Evolutionary conservation across 345 rosid species (phyloP), one percentile per base, ranked within the genome.

Genomic region (Syzygium aqueum): DNA sequence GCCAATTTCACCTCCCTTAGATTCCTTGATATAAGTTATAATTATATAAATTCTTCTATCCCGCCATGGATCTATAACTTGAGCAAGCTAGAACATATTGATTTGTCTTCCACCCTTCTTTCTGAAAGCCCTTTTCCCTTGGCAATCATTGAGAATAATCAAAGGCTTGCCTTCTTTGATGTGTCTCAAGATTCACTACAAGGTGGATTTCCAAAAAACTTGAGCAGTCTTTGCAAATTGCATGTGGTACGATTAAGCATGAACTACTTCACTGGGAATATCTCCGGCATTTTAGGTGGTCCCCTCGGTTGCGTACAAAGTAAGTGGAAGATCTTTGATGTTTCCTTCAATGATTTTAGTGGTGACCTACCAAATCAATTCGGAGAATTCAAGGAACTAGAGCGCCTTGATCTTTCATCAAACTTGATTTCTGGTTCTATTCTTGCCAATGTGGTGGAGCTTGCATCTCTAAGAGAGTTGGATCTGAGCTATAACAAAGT

Each of bases 131-230:
- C 15, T 23, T 59, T 85, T 57, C 86, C 86, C 77, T 12, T 0
- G 1, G 8, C 46, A 51, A 57, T 85, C 28, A 85, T 85, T 11
- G 21, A 85, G 27, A 56, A 85, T 9, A 85, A 85, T 67, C 27
- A 85, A 37, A 49, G 27, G 51, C 73, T 53, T 51, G 50, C 30
- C 21, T 53, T 85, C 9, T 53, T 85, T 37, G 51, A 85, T 9
- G 0, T 57, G 51, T 56, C 15, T 40, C 0, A 2, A 3, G 46
- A 85, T 43, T 33, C 2, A 0, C 3, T 59, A 3, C n/a, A 2
- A 25, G 53, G 86, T 11, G 77, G 59, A 4, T 33, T 85, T 14
- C 73, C 73, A 13, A 28, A 40, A 50, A 56, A 85, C 43, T 7
- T 40, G 6, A 85, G 86, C 86, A 85, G 27, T 51, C 33, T 85